phyloP scores from a whole-genome alignment of 257 asterid species.

The Asclepias syriaca region DNA sequence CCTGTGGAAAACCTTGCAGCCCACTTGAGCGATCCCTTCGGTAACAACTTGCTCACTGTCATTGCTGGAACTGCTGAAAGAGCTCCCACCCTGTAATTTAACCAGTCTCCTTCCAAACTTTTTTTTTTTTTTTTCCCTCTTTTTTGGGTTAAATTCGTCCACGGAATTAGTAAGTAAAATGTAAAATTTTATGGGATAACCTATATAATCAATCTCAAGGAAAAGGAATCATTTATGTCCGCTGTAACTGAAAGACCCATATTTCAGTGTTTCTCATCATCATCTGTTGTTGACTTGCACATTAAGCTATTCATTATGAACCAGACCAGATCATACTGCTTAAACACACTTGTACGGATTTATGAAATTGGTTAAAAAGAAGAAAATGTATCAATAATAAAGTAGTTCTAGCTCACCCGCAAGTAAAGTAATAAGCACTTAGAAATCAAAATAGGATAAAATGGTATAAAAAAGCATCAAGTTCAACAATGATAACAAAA shows the following conservation, averaged over 20 bases:
- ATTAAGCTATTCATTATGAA: background rate
- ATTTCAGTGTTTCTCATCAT: background rate
- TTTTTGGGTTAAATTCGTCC: background rate
- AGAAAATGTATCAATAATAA: background rate
- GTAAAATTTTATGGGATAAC: background rate
- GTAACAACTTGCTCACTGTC: conserved; percentile 94
- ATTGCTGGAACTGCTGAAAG: conserved; percentile 74
- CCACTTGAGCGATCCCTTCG: conserved; percentile 93
- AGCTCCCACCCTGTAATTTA: conserved; percentile 60
- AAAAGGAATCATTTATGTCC: background rate
- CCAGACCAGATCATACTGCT: too few species aligned
- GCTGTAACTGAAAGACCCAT: background rate
- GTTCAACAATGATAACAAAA: conserved; percentile 11
- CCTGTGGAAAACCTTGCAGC: conserved; percentile 93
- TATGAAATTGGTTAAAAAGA: background rate
- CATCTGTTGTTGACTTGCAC: background rate
- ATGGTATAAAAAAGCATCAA: background rate
- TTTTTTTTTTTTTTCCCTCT: too few species aligned
- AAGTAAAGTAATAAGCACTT: background rate
- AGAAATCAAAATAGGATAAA: too few species aligned
- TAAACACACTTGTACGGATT: background rate
- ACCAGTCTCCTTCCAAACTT: too few species aligned
- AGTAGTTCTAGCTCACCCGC: background rate
- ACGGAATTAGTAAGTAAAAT: background rate
- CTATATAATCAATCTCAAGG: background rate